Evolutionary conservation across 306 rosid genomes (phyloP).

Genomic region (Ziziphus jujuba): DNA sequence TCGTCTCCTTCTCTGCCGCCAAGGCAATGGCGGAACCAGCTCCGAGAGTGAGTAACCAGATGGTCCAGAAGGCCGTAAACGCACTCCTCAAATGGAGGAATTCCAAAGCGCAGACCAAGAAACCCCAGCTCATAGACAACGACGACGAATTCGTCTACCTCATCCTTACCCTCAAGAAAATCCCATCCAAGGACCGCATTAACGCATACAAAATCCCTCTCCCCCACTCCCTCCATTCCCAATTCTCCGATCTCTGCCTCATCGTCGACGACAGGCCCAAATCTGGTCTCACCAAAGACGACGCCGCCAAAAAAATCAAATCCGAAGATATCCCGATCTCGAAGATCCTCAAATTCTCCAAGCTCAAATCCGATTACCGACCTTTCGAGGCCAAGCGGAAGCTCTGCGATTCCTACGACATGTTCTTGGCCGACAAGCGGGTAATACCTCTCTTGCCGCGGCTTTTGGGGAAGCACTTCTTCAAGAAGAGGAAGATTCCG

Average conservation of each 20-base stretch:
- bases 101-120: slow-evolving; percentile 38
- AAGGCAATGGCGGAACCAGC: slow-evolving; percentile 30
- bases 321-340: slow-evolving; percentile 55
- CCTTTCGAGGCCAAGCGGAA: slow-evolving; percentile 75
- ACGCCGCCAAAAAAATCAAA: slow-evolving; percentile 44
- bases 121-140: slow-evolving; percentile 58
- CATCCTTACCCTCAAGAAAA: slow-evolving; percentile 55
- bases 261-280: slow-evolving; percentile 72
- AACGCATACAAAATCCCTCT: slow-evolving; percentile 63
- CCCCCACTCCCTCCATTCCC: slow-evolving; percentile 52
- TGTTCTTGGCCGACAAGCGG: slow-evolving; percentile 67
- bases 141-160: slow-evolving; percentile 64
- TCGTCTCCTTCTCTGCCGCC: background rate
- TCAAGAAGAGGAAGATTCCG: slow-evolving; percentile 77
- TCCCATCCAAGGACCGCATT: slow-evolving; percentile 52
- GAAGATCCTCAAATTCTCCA: slow-evolving; percentile 57
- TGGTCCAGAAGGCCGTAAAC: slow-evolving; percentile 44
- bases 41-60: slow-evolving; percentile 19
- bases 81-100: slow-evolving; percentile 69
- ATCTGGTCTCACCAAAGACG: slow-evolving; percentile 45
- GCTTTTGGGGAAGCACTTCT: slow-evolving; percentile 67
- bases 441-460: slow-evolving; percentile 52
- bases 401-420: slow-evolving; percentile 56
- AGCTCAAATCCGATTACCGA: slow-evolving; percentile 66
- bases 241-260: slow-evolving; percentile 57